A percentile compares a stretch with the other conserved stretches of the same genome.
These are phyloP conservation scores for Naegleria lovaniensis DNA, from an alignment of 208 protist species.

Conservation along the genomic window DNA sequence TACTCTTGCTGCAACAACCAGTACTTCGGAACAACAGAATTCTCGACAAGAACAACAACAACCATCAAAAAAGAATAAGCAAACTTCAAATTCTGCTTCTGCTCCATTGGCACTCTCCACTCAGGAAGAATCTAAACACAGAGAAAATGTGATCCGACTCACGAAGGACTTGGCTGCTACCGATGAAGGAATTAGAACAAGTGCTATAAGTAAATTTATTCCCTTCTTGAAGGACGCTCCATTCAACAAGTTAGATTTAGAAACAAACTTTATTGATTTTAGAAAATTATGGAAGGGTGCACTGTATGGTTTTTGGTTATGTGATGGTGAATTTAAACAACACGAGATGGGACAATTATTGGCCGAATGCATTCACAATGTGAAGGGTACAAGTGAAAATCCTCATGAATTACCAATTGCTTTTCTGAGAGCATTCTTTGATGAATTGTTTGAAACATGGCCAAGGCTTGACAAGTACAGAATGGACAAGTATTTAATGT, in stretches of 20 bases:
- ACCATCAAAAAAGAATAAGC: too few relatives aligned
- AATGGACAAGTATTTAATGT: constrained; percentile 16
- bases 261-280: constrained; percentile 4
- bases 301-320: neutral
- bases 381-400: neutral
- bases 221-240: neutral
- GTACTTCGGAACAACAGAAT: too few relatives aligned
- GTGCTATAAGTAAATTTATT: neutral
- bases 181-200: neutral
- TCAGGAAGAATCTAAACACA: neutral
- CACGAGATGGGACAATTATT: neutral
- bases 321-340: constrained; percentile 14
- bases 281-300: constrained; percentile 5
- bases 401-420: neutral
- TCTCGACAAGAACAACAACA: too few relatives aligned
- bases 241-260: neutral
- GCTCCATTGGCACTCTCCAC: neutral
- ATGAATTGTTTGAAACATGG: neutral
- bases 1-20: too few relatives aligned
- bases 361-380: neutral
- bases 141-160: neutral
- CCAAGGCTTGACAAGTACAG: neutral
- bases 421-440: neutral
- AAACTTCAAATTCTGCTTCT: too few relatives aligned
- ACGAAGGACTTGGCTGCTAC: neutral